phyloP scores from a whole-genome alignment of 305 asterid species.

The Striga hermonthica region DNA sequence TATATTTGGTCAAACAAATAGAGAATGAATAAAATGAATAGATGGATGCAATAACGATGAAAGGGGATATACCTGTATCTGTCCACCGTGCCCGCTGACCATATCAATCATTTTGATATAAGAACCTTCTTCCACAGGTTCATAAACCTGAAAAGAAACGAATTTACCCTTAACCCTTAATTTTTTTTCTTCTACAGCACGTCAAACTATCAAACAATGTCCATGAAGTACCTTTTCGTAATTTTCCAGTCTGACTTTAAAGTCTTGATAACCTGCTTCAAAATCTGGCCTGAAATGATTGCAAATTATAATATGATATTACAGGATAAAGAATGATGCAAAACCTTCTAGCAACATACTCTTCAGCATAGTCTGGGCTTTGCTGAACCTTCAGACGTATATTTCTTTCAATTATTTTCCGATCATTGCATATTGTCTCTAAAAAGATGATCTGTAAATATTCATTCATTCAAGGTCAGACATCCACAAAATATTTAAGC shows the following conservation, averaged over 20 bases:
- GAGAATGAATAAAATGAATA: constrained; percentile 13
- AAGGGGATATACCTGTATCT: constrained; percentile 64
- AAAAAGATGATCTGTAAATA: constrained; percentile 76
- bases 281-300: constrained; percentile 83
- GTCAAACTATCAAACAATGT: constrained; percentile 26
- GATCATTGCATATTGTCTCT: constrained; percentile 94
- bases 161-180: constrained; percentile 28
- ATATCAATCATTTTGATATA: constrained; percentile 96
- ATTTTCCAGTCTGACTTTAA: constrained; percentile 85
- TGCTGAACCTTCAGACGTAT: constrained; percentile 99
- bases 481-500: constrained; percentile 24
- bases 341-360: constrained; percentile 46
- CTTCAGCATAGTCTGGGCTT: constrained; percentile 99
- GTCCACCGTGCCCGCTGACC: constrained; percentile 98
- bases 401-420: constrained; percentile 82
- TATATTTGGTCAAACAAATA: constrained; percentile 12
- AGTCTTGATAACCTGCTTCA: constrained; percentile 97
- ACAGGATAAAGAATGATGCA: constrained; percentile 23
- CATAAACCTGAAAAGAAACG: constrained; percentile 65
- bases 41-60: constrained; percentile 19
- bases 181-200: constrained; percentile 8
- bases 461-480: constrained; percentile 26
- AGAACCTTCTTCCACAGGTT: constrained; percentile 98
- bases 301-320: constrained; percentile 33
- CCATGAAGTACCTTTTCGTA: constrained; percentile 74